Percentiles rank a stretch among this genome's conserved stretches.
Conservation (phyloP, 192 early-diverging fungal species). For the Gryganskiella cystojenkinii region DNA sequence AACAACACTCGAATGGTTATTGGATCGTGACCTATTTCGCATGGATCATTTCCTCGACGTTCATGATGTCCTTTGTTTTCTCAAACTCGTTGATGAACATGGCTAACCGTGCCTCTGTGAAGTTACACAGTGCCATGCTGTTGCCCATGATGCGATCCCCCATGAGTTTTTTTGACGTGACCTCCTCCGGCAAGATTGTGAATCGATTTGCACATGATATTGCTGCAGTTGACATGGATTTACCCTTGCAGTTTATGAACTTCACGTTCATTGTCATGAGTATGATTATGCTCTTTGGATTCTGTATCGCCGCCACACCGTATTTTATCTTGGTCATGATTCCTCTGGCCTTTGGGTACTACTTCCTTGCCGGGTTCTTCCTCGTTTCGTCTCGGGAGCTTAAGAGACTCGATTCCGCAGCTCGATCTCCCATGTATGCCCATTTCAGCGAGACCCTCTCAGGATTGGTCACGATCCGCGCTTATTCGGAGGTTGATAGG, state of each 20-base stretch:
- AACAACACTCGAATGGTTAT: conserved; percentile 2
- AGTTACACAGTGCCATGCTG: conserved; percentile 68
- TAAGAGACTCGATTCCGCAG: conserved; percentile 79
- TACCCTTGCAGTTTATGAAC: conserved; percentile 56
- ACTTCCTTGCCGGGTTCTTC: conserved; percentile 67
- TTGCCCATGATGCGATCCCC: conserved; percentile 63
- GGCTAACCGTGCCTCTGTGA: conserved; percentile 63
- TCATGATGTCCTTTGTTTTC: conserved; percentile 24
- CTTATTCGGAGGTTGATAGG: conserved; percentile 69
- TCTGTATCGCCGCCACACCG: conserved; percentile 66
- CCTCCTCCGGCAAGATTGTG: conserved; percentile 68
- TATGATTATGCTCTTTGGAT: conserved; percentile 54
- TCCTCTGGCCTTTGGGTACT: conserved; percentile 53
- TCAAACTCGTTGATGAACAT: conserved; percentile 60
- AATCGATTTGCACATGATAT: conserved; percentile 87
- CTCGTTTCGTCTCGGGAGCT: conserved; percentile 76
- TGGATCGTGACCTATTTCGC: conserved; percentile 32
- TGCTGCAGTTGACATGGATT: conserved; percentile 67
- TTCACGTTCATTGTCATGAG: conserved; percentile 55
- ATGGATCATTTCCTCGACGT: conserved; percentile 8
- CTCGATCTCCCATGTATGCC: conserved; percentile 12
- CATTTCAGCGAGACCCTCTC: conserved; percentile 15
- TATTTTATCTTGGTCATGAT: conserved; percentile 58
- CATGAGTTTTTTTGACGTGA: conserved; percentile 52
- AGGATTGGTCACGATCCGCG: conserved; percentile 70